A percentile compares a stretch with the other conserved stretches of the same genome.
Conservation (phyloP, 2,329 filamentous ascomycete genomes). For the Nigrospora oryzae region DNA sequence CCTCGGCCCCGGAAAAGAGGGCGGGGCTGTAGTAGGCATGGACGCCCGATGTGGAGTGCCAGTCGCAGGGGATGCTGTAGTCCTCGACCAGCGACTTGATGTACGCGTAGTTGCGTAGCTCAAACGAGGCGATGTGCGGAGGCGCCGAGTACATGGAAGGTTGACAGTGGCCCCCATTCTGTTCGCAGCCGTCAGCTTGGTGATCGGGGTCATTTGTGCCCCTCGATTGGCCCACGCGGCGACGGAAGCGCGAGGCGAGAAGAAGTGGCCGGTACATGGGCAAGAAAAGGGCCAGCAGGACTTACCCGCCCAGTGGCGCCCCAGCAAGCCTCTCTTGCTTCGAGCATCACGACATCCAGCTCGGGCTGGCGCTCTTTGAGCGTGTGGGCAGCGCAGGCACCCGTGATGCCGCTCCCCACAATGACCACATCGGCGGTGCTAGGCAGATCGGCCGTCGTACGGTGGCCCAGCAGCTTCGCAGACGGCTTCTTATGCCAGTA, state of each 20-base stretch:
- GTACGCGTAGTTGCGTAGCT: constrained; percentile 58
- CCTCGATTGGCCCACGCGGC: too few species aligned
- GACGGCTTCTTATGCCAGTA: constrained; percentile 71
- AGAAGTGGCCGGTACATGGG: too few species aligned
- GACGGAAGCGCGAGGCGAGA: too few species aligned
- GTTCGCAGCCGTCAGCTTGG: too few species aligned
- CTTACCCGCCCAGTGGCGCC: constrained; percentile 74
- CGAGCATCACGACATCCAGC: constrained; percentile 59
- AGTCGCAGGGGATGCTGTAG: constrained; percentile 61
- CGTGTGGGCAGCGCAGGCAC: constrained; percentile 60
- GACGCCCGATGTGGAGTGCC: constrained; percentile 52
- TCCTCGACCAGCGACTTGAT: constrained; percentile 48
- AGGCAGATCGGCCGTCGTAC: constrained; percentile 57
- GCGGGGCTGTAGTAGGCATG: constrained; percentile 52
- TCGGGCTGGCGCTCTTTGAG: constrained; percentile 38
- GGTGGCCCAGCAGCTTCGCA: constrained; percentile 54
- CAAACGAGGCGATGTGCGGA: constrained; percentile 60
- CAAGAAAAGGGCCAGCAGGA: constrained; percentile 7
- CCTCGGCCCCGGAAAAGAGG: constrained; percentile 42
- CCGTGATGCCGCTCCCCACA: constrained; percentile 69
- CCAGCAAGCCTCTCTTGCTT: constrained; percentile 73
- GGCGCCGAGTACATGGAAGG: constrained; percentile 55
- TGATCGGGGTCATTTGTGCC: too few species aligned
- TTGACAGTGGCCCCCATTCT: constrained; percentile 70
- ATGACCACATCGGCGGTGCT: constrained; percentile 58